These are phyloP conservation scores for Pseudocercospora fuligena DNA, from an alignment of 2,329 filamentous ascomycete species.

Conservation along the genomic window DNA sequence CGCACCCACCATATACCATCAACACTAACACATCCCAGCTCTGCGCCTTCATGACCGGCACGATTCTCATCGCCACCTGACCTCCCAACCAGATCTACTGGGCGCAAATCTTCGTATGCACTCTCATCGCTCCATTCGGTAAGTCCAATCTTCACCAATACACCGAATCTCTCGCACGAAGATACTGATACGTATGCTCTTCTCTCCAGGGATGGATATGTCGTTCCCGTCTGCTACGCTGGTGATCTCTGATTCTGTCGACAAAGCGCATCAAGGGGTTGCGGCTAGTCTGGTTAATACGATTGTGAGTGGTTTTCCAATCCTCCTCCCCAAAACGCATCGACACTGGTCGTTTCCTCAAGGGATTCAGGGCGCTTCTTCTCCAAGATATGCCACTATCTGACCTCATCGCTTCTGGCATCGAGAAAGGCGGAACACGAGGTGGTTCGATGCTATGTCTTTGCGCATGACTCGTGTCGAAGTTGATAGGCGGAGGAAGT, in stretches of 20 bases:
- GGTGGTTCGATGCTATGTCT: slow-evolving; percentile 4
- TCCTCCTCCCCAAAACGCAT: slow-evolving; percentile 11
- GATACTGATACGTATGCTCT: slow-evolving; percentile 4
- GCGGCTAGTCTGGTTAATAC: slow-evolving; percentile 65
- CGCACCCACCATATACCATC: too few relatives aligned
- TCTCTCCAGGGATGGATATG: slow-evolving; percentile 62
- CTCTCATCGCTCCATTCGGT: slow-evolving; percentile 53
- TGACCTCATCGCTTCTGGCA: not conserved
- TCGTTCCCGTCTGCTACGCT: slow-evolving; percentile 67
- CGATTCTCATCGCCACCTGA: slow-evolving; percentile 49
- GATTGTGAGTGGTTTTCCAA: slow-evolving; percentile 19
- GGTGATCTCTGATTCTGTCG: slow-evolving; percentile 60
- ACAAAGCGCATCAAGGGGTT: slow-evolving; percentile 55
- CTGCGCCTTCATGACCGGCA: slow-evolving; percentile 49
- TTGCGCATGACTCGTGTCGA: not conserved
- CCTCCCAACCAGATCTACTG: slow-evolving; percentile 66
- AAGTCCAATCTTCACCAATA: not conserved
- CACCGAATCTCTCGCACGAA: not conserved
- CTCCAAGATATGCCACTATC: not conserved
- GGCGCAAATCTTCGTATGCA: slow-evolving; percentile 64
- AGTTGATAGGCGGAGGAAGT: not conserved
- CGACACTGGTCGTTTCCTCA: not conserved
- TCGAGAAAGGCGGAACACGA: not conserved
- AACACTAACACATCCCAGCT: slow-evolving; percentile 26
- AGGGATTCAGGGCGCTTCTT: not conserved